Evolutionary conservation across 148 eudicot species (phyloP).

Genomic region (Salicornia ramosissima): DNA sequence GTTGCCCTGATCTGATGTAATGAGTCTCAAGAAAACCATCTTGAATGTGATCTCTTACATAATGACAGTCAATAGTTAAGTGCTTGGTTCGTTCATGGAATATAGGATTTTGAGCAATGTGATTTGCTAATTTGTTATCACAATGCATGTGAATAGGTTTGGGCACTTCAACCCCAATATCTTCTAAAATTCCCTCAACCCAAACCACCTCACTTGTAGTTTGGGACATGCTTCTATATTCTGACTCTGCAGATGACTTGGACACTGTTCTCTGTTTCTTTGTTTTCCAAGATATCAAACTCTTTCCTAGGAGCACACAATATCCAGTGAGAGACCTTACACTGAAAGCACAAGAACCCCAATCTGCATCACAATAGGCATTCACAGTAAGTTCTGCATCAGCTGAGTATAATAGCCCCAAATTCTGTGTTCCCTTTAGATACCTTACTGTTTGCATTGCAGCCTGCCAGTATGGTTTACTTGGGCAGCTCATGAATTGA

Average conservation of each 20-base stretch:
- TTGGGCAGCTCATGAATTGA: neutral
- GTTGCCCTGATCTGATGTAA: neutral
- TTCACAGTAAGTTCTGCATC: accelerated
- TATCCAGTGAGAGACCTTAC: neutral
- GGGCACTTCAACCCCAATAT: neutral
- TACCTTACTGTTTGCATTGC: neutral
- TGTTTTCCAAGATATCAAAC: neutral
- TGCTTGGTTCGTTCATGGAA: neutral
- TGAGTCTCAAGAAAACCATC: neutral
- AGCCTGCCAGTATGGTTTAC: neutral
- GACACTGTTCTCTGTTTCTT: neutral
- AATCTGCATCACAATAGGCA: neutral
- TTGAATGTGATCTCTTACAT: neutral
- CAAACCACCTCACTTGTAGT: neutral
- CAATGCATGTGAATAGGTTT: neutral
- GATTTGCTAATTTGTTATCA: neutral
- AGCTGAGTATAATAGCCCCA: neutral
- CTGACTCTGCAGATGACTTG: neutral
- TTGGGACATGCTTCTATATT: neutral
- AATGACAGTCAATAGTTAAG: neutral
- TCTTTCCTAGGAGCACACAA: neutral
- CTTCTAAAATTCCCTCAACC: neutral
- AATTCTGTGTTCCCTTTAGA: neutral
- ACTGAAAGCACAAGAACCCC: neutral
- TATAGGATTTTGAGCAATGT: neutral